phyloP scores from a whole-genome alignment of 2,329 filamentous ascomycete genomes.

The Neocucurbitaria cava region DNA sequence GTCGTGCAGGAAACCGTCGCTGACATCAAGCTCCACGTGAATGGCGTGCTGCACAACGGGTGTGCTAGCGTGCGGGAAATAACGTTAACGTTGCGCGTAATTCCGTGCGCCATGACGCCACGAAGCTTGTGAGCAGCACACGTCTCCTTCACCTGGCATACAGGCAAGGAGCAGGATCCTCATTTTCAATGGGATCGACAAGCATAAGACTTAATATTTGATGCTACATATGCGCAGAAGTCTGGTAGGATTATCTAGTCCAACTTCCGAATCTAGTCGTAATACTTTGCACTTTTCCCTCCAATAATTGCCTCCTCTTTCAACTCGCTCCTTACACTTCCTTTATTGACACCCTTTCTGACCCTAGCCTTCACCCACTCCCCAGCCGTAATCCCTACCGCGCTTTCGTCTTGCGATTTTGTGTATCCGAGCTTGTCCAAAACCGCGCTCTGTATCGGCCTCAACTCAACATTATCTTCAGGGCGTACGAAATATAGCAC shows the following conservation, averaged over 20 bases:
- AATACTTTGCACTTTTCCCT: slow-evolving; percentile 20
- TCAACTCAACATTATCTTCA: slow-evolving; percentile 18
- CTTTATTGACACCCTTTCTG: slow-evolving; percentile 14
- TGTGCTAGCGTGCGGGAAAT: background rate
- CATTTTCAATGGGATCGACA: no score
- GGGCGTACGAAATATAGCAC: slow-evolving; percentile 27
- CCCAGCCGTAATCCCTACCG: slow-evolving; percentile 20
- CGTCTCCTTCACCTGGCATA: no score
- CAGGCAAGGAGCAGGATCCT: no score
- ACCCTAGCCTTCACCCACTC: slow-evolving; percentile 28
- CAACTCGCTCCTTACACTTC: slow-evolving; percentile 14
- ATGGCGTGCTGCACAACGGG: slow-evolving; percentile 5
- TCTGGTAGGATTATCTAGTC: no score
- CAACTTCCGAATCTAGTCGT: slow-evolving; percentile 5
- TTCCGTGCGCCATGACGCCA: background rate
- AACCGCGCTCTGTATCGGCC: slow-evolving; percentile 19
- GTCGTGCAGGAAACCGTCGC: background rate
- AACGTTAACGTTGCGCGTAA: background rate
- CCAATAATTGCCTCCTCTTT: slow-evolving; percentile 20
- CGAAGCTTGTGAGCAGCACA: background rate
- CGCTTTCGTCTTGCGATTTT: slow-evolving; percentile 13
- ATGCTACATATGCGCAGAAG: background rate
- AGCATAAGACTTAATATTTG: background rate
- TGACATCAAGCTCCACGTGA: background rate
- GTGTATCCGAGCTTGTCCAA: slow-evolving; percentile 19